phyloP scores from a whole-genome alignment of 2,329 filamentous ascomycete species.

The Diplodia seriata region DNA sequence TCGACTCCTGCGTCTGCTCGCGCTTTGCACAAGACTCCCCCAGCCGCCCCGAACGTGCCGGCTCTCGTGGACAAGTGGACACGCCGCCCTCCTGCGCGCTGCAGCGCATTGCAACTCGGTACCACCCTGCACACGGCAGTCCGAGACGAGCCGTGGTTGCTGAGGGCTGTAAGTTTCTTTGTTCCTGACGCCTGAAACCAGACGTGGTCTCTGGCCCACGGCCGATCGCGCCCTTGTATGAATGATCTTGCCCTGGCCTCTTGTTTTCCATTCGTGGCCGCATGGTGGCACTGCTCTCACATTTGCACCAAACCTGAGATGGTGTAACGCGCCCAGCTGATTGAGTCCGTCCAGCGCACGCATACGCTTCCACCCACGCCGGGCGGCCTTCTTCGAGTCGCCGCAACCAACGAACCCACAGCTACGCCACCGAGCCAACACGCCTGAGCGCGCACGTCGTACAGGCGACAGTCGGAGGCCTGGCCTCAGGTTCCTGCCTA shows the following conservation, averaged over 20 bases:
- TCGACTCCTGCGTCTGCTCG: conserved; percentile 22
- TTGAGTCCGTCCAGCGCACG: conserved; percentile 30
- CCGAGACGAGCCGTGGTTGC: conserved; percentile 32
- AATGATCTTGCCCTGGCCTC: conserved; percentile 28
- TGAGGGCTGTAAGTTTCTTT: conserved; percentile 34
- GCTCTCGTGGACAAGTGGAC: conserved; percentile 25
- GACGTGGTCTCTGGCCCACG: conserved; percentile 24
- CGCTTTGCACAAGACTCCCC: conserved; percentile 19
- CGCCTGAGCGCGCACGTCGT: conserved; percentile 30
- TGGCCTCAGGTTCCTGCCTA: conserved; percentile 30
- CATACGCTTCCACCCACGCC: conserved; percentile 32
- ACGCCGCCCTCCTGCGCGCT: conserved; percentile 21
- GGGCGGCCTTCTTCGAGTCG: conserved; percentile 29
- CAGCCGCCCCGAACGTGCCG: conserved; percentile 26
- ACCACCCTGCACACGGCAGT: conserved; percentile 29
- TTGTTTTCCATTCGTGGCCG: conserved; percentile 31
- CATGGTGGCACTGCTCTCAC: conserved; percentile 31
- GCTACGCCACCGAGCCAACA: conserved; percentile 28
- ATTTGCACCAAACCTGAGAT: conserved; percentile 31
- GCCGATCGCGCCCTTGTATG: conserved; percentile 26
- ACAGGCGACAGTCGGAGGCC: conserved; percentile 24
- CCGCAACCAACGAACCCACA: conserved; percentile 31
- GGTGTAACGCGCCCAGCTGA: conserved; percentile 32
- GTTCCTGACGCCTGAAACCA: conserved; percentile 33
- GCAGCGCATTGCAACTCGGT: conserved; percentile 24